Evolutionary conservation across 2,329 filamentous ascomycete genomes (phyloP), one percentile per base, ranked within the genome.

Genomic region (Grosmannia penicillata): DNA sequence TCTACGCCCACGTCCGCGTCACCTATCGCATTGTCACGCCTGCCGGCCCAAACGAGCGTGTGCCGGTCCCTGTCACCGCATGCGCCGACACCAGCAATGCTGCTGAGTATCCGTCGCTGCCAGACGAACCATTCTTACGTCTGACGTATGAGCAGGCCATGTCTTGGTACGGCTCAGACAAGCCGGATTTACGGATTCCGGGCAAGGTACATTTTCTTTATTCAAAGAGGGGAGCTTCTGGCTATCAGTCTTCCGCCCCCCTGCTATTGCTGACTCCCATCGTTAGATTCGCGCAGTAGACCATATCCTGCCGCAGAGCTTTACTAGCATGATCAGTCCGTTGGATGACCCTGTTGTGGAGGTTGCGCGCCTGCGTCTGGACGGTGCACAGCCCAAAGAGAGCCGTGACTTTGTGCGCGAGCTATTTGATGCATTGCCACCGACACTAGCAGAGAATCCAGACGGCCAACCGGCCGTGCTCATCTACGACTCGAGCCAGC

Each of bases 161-260:
- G 78, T 61, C 69, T 1, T 63, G 60, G 3, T 93, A 87, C 51
- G 91, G 91, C 10, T 82, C 76, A 5, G 91, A 98, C 57, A 98
- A 98, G 56, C 91, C 91, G 4, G 91, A 98, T 53, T 61, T 89
- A 9, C 75, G 91, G 15, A 79, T 87, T 27, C 71, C 73, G 1
- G 46, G 48, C 21, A 60, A 72, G 51, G 78, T 82, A 54, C 37
- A 63, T 29, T 26, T 19, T 13, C 4, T 36, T 28, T 36, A 19
- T 28, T 7, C n/a, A n/a, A n/a, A n/a, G n/a, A n/a, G n/a, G n/a
- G n/a, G n/a, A n/a, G n/a, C n/a, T n/a, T n/a, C n/a, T n/a, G n/a
- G n/a, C n/a, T n/a, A n/a, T n/a, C n/a, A n/a, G n/a, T n/a, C 14
- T 28, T 54, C 6, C 3, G 4, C 6, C 11, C 7, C 3, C 18